Evolutionary conservation across 2,329 filamentous ascomycete species (phyloP).

Genomic region (Rhexocercosporidium sp.): DNA sequence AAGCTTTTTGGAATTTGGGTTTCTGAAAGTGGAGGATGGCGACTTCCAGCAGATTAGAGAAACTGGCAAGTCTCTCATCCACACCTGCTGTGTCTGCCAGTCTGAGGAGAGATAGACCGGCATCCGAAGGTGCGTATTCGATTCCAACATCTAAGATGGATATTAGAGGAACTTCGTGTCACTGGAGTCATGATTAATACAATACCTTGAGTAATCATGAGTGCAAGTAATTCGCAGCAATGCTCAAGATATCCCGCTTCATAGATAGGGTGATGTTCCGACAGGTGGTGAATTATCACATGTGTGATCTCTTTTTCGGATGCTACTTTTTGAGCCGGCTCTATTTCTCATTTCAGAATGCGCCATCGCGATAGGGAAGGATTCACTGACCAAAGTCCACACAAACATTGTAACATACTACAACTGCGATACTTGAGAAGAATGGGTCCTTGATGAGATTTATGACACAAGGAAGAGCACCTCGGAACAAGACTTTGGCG

Average conservation of each 20-base stretch:
- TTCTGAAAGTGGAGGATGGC: background rate
- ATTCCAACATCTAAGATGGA: background rate
- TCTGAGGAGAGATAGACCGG: background rate
- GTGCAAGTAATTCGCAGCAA: background rate
- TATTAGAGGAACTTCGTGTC: background rate
- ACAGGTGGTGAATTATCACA: background rate
- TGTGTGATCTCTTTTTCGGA: background rate
- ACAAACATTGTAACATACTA: background rate
- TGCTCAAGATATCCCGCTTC: background rate
- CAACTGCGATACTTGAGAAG: background rate
- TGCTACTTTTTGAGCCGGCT: background rate
- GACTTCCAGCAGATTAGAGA: background rate
- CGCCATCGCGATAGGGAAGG: no score
- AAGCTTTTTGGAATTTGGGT: background rate
- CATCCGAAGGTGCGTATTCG: background rate
- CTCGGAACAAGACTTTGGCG: background rate
- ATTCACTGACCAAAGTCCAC: background rate
- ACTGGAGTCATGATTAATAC: background rate
- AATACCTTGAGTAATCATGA: slow-evolving; percentile 5
- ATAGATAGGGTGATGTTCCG: no score
- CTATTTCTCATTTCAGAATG: background rate
- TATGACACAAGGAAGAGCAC: background rate
- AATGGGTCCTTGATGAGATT: background rate
- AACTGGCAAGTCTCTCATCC: background rate
- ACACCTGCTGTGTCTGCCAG: background rate